Evolutionary conservation across 345 rosid species (phyloP), one percentile per base, ranked within the genome.

Genomic region (Dipteronia sinensis): DNA sequence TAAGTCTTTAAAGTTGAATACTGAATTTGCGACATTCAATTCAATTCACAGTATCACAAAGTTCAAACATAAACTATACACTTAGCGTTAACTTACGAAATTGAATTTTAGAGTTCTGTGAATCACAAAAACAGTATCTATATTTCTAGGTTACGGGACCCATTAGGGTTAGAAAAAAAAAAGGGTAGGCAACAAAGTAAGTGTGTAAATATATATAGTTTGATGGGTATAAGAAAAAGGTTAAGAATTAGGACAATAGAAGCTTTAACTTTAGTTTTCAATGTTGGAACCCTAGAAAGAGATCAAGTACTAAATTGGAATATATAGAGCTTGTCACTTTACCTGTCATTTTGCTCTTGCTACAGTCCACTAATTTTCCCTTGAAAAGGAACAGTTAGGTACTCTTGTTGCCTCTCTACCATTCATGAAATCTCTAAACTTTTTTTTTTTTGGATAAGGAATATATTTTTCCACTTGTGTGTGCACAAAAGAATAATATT

Each of bases 301-400:
- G 67, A 34, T 34, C 6, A 72, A 8, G 51, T 69, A 69, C 63
- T 47, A 70, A 23, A 47, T 58, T 73, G 81, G 81, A 84, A 76
- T 79, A 73, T 76, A 49, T 65, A 73, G 76, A 78, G 55, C 67
- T 76, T 76, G 78, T 80, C 40, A 66, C 53, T 75, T 75, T 49
- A 29, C 10, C 7, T 20, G 31, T 65, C 64, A 61, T 73, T 76
- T 74, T 79, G 38, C 73, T 19, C 7, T 55, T 38, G 69, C 76
- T 15, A 25, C 22, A 55, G 42, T 79, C 38, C 38, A 34, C 81
- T 19, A 46, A 29, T 51, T 66, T 40, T 65, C 47, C 59, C 29
- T 70, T 42, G 53, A 76, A 11, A 80, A 71, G 63, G 40, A 51
- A 67, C 74, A 75, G 56, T 78, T 75, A 12, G 59, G 71, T 15